A percentile compares a stretch with the other conserved stretches of the same genome.
These are phyloP conservation scores for Ogataea sp. DNA, from an alignment of 805 yeast species.

Conservation along the genomic window DNA sequence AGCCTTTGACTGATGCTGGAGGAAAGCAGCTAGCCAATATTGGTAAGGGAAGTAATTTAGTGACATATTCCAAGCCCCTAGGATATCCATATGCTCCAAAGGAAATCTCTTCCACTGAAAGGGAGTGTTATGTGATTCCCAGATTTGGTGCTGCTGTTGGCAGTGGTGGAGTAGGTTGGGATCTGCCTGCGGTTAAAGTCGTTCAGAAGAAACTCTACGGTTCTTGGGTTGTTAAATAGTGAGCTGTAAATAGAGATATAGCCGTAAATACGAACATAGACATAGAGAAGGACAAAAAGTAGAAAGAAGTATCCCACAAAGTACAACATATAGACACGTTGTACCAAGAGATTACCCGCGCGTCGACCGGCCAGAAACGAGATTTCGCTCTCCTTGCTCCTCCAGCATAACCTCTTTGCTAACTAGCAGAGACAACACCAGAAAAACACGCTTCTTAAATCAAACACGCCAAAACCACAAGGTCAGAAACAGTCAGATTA, in stretches of 20 bases:
- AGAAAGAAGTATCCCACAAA: too few species aligned
- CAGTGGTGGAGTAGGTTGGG: conserved; percentile 87
- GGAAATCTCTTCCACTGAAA: conserved; percentile 49
- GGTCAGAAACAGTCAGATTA: too few species aligned
- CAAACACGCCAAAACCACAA: too few species aligned
- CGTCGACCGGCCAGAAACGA: too few species aligned
- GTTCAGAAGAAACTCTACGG: conserved; percentile 61
- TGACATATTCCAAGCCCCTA: conserved; percentile 84
- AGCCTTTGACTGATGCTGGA: conserved; percentile 65
- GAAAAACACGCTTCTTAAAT: neutral
- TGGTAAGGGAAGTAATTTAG: conserved; percentile 60
- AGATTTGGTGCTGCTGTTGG: conserved; percentile 81
- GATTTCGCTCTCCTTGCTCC: too few species aligned
- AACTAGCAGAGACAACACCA: neutral
- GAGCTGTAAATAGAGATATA: neutral
- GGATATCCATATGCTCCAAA: conserved; percentile 88
- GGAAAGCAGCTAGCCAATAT: conserved; percentile 74
- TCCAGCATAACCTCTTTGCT: too few species aligned
- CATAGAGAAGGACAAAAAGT: too few species aligned
- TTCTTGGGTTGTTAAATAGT: conserved; percentile 41
- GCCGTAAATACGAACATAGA: too few species aligned
- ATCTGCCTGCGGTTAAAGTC: conserved; percentile 73
- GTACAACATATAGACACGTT: too few species aligned
- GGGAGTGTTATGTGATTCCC: conserved; percentile 89
- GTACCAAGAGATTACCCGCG: too few species aligned